Base-by-base conservation (phyloP, 2,329 filamentous ascomycete genomes). In the Didymella glomerata region DNA sequence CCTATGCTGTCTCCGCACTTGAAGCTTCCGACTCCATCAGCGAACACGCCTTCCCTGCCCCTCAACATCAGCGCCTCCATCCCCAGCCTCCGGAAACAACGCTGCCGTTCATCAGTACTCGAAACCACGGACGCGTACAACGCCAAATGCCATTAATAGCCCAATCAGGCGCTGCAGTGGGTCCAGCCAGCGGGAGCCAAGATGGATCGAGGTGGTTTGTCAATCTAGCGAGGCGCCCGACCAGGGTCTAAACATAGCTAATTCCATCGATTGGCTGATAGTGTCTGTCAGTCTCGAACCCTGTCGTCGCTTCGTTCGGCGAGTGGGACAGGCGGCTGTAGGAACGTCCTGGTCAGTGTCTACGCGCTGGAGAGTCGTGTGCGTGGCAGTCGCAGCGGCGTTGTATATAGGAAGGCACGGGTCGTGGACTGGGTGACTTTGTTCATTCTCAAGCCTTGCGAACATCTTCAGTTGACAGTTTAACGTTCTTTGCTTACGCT, bases 131-230 rank as follows among this genome's bases (percentile, higher is more conserved):
- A n/a, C n/a, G n/a, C n/a, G n/a, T n/a, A n/a, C n/a, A n/a, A n/a
- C n/a, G n/a, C n/a, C n/a, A n/a, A n/a, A n/a, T n/a, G n/a, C n/a
- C n/a, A n/a, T n/a, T n/a, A 60, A 60, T 60, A 60, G 42, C 57
- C 57, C 48, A 60, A 60, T 60, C 57, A 60, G 57, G 47, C 57
- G 57, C 57, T 60, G 52, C 10, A n/a, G 57, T 52, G 57, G 57
- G 41, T 38, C 52, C 16, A 2, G 6, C 5, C 7, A 13, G 27
- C 56, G 56, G 56, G 34, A 53, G 48, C 50, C 34, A 50, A 20
- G 49, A 41, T 25, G 5, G 5, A 13, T 49, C 38, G 27, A 13
- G 27, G 27, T 36, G 34, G 56, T 50, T 54, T 20, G 50, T 27
- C 50, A 54, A 59, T 54, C 47, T 54, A 54, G 46, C 56, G 56